Base-by-base conservation (phyloP, 2,329 filamentous ascomycete species). In the Fusarium penzigii region DNA sequence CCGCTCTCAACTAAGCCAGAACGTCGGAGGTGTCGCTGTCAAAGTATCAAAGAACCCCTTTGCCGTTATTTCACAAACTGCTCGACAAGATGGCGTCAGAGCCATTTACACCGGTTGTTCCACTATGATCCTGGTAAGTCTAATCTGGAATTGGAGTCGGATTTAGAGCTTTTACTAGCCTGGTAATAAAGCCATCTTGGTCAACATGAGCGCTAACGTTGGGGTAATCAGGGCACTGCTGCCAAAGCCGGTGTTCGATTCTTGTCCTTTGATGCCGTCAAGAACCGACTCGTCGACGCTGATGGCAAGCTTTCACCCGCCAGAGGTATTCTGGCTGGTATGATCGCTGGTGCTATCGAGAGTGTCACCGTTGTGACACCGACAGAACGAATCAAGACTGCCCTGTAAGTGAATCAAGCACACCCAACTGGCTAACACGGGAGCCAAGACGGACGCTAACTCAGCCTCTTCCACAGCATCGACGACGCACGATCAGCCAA, bases 321-420 rank as follows among this genome's bases (percentile, higher is more conserved):
- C 1, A 71, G 80, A 3, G 85, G 82, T 39, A 75, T 88, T n/a
- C 63, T 82, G 0, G 84, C 84, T 6, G 86, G 86, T 9, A 87
- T 88, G 82, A 71, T 76, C 1, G 81, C 83, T 0, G 86, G 86
- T 0, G 77, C 84, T 1, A 77, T 85, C 1, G 84, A 85, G 16
- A 83, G 78, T 49, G 74, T 85, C 0, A 77, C 81, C n/a, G 84
- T 84, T 2, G 85, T 89, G 1, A 89, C 85, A 2, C 86, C 86
- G 0, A 86, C 83, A 0, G 86, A 89, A 62, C 76, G 85, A 14
- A 82, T 89, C 63, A 89, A 88, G 66, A 89, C 86, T 1, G 84
- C 84, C 0, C 65, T 88, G 61, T 67, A 72, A 48, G 68, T 64
- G 34, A 14, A 17, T 25, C 20, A 25, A 25, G 12, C 20, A 25